These are phyloP conservation scores for Diplodia scrobiculata DNA, from an alignment of 2,329 filamentous ascomycete species.

Conservation along the genomic window DNA sequence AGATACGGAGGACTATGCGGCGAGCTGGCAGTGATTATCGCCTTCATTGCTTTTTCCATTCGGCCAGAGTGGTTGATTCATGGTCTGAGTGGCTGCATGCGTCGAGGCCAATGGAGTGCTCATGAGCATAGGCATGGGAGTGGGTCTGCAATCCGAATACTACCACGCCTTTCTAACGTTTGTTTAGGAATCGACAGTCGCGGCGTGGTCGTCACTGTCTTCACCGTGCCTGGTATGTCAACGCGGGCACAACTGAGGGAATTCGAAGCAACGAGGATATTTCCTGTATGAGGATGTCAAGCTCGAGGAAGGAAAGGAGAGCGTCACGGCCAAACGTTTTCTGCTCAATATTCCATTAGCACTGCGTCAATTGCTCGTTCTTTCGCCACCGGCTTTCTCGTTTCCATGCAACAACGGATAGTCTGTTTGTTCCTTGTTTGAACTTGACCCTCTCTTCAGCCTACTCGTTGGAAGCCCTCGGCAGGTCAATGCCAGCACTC, in stretches of 20 bases:
- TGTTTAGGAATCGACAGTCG: constrained; percentile 23
- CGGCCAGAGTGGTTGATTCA: constrained; percentile 23
- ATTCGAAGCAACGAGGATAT: constrained; percentile 1
- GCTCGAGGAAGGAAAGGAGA: not conserved
- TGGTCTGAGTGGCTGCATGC: constrained; percentile 34
- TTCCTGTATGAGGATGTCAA: not conserved
- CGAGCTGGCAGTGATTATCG: constrained; percentile 41
- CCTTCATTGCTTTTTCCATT: constrained; percentile 38
- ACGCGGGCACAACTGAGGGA: not conserved
- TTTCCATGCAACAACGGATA: no score
- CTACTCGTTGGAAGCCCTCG: no score
- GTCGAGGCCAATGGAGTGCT: constrained; percentile 31
- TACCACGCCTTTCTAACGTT: not conserved
- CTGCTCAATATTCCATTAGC: no score
- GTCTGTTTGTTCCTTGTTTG: no score
- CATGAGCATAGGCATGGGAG: constrained; percentile 31
- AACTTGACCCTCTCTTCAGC: not conserved
- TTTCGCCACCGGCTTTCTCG: no score
- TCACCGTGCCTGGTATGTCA: not conserved
- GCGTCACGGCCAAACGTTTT: not conserved
- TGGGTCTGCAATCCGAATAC: constrained; percentile 29
- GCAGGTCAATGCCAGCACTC: no score
- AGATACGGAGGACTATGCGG: constrained; percentile 37
- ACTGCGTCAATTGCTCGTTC: no score
- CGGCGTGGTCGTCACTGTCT: constrained; percentile 29